Conservation (phyloP, 352 stramenopile genomes). For the Globisporangium polare region DNA sequence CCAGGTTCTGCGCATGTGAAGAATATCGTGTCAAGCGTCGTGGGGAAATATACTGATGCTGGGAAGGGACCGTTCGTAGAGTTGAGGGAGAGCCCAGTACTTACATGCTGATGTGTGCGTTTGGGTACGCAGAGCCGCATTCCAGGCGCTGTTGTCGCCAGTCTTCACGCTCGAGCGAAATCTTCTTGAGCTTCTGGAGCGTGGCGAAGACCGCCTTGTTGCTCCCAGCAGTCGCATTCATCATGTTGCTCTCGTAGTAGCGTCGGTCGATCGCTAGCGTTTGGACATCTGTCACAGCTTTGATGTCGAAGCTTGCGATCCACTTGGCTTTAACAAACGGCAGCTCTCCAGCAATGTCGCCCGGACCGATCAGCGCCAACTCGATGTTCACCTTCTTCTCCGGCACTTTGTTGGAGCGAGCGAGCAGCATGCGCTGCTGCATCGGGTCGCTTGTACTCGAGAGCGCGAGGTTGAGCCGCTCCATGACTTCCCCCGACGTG, state of each 20-base stretch:
- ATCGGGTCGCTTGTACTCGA: conserved; percentile 20
- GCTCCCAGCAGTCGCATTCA: conserved; percentile 35
- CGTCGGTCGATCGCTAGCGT: conserved; percentile 56
- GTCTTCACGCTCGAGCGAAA: conserved; percentile 58
- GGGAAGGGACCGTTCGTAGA: neutral
- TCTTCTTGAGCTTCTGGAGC: conserved; percentile 37
- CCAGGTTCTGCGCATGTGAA: conserved; percentile 40
- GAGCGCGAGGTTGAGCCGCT: conserved; percentile 50
- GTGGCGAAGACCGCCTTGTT: conserved; percentile 40
- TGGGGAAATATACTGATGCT: neutral
- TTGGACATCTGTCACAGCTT: conserved; percentile 60
- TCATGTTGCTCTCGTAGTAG: conserved; percentile 57
- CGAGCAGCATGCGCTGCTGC: conserved; percentile 22
- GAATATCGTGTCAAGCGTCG: neutral
- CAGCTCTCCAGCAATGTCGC: conserved; percentile 58
- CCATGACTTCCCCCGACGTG: conserved; percentile 59
- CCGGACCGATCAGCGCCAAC: conserved; percentile 47
- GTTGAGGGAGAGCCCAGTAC: conserved; percentile 6
- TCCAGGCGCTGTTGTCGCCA: conserved; percentile 70
- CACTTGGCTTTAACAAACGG: conserved; percentile 55
- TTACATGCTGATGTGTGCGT: conserved; percentile 69
- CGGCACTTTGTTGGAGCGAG: conserved; percentile 26
- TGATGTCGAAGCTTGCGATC: conserved; percentile 57
- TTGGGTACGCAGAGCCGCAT: conserved; percentile 62
- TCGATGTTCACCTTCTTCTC: conserved; percentile 77